Evolutionary conservation across 129 eudicot species (phyloP), one percentile per base, ranked within the genome.

Genomic region (Centaurea solstitialis): DNA sequence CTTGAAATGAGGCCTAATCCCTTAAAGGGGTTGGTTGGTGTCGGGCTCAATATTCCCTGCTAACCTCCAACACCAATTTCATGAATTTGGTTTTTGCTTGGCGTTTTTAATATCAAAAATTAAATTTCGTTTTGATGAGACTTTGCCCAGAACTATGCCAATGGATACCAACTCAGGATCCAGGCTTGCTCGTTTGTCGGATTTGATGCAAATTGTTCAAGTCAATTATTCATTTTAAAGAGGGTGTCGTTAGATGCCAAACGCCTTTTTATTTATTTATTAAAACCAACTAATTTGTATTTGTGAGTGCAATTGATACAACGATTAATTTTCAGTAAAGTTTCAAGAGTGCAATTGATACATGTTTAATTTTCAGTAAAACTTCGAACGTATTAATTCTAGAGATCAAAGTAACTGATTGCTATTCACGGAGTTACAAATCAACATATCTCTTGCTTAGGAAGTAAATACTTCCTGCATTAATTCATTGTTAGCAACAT

Each of bases 71-170:
- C 30, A 73, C 67, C 72, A 64, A 73, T 73, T 74, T 74, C 61
- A 74, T 30, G 80, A 65, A 43, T 74, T 81, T 74, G 76, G 80
- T 30, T 74, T 28, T 81, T 66, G 74, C 24, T 73, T 66, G 53
- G 24, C 22, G 11, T 23, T 61, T 72, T 38, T 59, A 30, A 59
- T 80, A 53, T 80, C 38, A 38, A 2, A 21, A 79, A 28, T 21
- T n/a, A 3, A 40, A 26, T 66, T 62, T 62, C 28, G 9, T 62
- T 50, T 62, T 62, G 68, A 62, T 21, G 5, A 62, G 68, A 62
- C 13, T 18, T 62, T 62, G 28, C 68, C 13, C 68, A 17, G 22
- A 57, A 57, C 64, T 57, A 57, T 17, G 64, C 64, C 22, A 57
- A 57, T 57, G 64, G 64, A 13, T 57, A 57, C 22, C 64, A 57